Conservation (phyloP, 805 yeast genomes). For the Saccharomyces kudriavzevii region DNA sequence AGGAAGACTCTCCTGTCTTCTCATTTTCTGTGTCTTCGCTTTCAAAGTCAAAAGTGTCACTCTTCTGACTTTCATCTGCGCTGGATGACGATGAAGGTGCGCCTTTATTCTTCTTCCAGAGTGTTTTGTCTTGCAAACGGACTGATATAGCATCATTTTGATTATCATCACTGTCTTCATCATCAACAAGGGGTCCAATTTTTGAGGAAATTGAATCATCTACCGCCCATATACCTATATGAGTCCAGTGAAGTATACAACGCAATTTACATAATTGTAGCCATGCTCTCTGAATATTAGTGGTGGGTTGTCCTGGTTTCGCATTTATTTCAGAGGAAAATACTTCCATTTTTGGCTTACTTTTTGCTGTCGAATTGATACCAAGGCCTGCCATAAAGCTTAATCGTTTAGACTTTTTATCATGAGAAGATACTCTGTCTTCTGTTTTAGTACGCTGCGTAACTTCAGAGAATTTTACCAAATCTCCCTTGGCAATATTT, state of each 20-base stretch:
- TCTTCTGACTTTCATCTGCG: slow-evolving; percentile 3
- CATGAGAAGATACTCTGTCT: slow-evolving; percentile 5
- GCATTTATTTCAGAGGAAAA: slow-evolving; percentile 8
- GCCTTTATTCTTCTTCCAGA: not conserved
- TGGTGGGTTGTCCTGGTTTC: slow-evolving; percentile 23
- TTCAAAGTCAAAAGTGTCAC: slow-evolving; percentile 23
- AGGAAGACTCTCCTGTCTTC: too few species aligned
- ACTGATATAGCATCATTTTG: slow-evolving; percentile 1
- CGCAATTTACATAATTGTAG: slow-evolving; percentile 55
- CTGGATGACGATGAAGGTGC: slow-evolving; percentile 3
- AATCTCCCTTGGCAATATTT: slow-evolving; percentile 12
- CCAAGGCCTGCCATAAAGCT: slow-evolving; percentile 24
- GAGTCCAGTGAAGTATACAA: slow-evolving; percentile 73
- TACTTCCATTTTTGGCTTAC: slow-evolving; percentile 11
- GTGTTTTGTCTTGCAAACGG: not conserved
- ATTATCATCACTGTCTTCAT: slow-evolving; percentile 3
- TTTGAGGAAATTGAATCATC: slow-evolving; percentile 25
- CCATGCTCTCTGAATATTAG: slow-evolving; percentile 49
- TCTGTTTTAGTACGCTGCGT: slow-evolving; percentile 7
- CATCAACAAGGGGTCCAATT: slow-evolving; percentile 20
- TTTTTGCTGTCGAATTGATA: slow-evolving; percentile 9
- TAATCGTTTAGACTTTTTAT: slow-evolving; percentile 18
- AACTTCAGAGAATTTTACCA: slow-evolving; percentile 11
- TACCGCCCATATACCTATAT: slow-evolving; percentile 69
- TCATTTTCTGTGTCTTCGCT: slow-evolving; percentile 2